phyloP scores from a whole-genome alignment of 2,329 filamentous ascomycete species.

The Xylaria sp. region DNA sequence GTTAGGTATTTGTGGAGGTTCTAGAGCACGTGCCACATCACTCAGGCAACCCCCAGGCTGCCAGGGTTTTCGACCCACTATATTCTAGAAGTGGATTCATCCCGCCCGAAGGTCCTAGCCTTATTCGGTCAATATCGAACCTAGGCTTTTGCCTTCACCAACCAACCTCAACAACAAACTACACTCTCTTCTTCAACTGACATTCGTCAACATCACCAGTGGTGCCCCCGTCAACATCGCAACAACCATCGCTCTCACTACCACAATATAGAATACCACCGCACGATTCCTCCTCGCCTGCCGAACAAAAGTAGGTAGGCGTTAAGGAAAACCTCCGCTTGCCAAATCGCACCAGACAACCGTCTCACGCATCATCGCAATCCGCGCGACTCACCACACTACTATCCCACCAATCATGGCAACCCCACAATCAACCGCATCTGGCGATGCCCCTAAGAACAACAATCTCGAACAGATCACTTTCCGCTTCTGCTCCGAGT shows the following conservation, averaged over 20 bases:
- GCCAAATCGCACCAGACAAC: slow-evolving; percentile 1
- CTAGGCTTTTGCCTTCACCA: background rate
- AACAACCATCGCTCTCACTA: background rate
- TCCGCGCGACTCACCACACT: slow-evolving; percentile 15
- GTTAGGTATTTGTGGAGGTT: too few relatives aligned
- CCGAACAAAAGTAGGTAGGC: slow-evolving; percentile 12
- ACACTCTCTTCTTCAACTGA: background rate
- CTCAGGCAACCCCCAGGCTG: slow-evolving; percentile 1
- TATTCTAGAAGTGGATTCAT: background rate
- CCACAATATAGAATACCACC: background rate
- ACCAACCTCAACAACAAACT: background rate
- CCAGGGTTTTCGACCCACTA: background rate
- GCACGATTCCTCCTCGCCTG: background rate
- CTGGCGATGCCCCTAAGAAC: slow-evolving; percentile 54
- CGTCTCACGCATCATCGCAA: slow-evolving; percentile 26
- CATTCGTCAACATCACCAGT: background rate
- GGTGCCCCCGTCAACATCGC: background rate
- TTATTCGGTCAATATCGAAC: background rate
- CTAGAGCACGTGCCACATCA: slow-evolving; percentile 12
- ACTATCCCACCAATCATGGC: slow-evolving; percentile 58
- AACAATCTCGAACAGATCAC: slow-evolving; percentile 82
- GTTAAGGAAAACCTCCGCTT: background rate
- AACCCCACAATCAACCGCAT: slow-evolving; percentile 64
- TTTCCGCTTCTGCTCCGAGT: slow-evolving; percentile 98
- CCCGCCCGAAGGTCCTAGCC: background rate